phyloP scores from a whole-genome alignment of 2,329 filamentous ascomycete species.

The Ophiostoma ips region DNA sequence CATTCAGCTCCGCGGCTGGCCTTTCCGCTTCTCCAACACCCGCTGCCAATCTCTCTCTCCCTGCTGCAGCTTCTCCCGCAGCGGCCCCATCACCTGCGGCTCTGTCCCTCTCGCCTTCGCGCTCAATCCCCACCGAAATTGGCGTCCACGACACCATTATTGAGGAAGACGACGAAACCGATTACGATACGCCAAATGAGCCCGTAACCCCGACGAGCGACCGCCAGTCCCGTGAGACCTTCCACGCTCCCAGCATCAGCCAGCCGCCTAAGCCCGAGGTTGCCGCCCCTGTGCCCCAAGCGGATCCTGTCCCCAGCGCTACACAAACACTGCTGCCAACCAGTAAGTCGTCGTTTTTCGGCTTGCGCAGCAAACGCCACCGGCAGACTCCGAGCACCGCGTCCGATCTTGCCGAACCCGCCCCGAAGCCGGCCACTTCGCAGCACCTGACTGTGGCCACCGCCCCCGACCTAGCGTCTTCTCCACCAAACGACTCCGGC shows the following conservation, averaged over 20 bases:
- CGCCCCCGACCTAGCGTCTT: background rate
- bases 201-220: conserved; percentile 47
- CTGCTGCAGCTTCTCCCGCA: background rate
- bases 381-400: background rate
- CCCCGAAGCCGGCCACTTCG: background rate
- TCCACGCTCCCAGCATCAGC: background rate
- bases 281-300: background rate
- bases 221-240: conserved; percentile 36
- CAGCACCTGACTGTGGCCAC: background rate
- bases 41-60: conserved; percentile 3
- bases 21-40: background rate
- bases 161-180: conserved; percentile 45
- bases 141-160: conserved; percentile 39
- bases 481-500: background rate
- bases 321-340: background rate
- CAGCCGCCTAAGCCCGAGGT: background rate
- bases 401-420: background rate
- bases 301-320: background rate
- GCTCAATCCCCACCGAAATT: conserved; percentile 25
- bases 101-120: conserved; percentile 28
- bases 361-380: background rate
- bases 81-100: conserved; percentile 5
- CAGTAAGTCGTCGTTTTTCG: background rate
- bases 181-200: conserved; percentile 45
- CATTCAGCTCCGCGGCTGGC: background rate